phyloP scores from a whole-genome alignment of 768 basidiomycete species.

The Dioszegia aurantiaca region DNA sequence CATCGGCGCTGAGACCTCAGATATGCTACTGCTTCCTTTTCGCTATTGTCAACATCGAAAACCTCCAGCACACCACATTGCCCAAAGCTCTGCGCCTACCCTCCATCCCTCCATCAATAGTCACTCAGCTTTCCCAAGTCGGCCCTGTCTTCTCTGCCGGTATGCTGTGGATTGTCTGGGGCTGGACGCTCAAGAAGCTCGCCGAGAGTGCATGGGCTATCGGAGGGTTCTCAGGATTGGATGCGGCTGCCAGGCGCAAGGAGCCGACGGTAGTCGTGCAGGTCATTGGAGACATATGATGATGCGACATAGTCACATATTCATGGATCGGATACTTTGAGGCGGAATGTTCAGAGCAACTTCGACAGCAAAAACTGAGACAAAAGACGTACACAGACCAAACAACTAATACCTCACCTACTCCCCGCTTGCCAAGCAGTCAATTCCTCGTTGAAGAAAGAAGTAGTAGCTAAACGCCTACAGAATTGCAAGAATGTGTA shows the following conservation, averaged over 20 bases:
- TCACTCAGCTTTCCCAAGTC: conserved; percentile 61
- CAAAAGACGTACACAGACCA: too few relatives aligned
- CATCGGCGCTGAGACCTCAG: conserved; percentile 47
- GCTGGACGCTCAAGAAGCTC: conserved; percentile 82
- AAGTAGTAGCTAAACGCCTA: background rate
- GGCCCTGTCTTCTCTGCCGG: conserved; percentile 62
- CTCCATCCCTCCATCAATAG: conserved; percentile 55
- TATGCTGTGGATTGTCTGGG: conserved; percentile 76
- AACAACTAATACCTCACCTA: background rate
- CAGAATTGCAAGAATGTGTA: conserved; percentile 6
- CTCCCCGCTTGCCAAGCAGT: background rate
- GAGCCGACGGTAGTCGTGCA: background rate
- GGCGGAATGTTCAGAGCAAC: too few relatives aligned
- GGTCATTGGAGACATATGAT: background rate
- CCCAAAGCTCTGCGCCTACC: conserved; percentile 79
- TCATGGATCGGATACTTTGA: too few relatives aligned
- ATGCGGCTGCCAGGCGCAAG: background rate
- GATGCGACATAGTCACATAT: background rate
- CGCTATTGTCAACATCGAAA: conserved; percentile 65
- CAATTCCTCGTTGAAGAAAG: background rate
- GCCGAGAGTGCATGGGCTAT: conserved; percentile 73
- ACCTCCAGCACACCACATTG: conserved; percentile 51
- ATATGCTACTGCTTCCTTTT: conserved; percentile 61
- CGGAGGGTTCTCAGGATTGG: conserved; percentile 25
- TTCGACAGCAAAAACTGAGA: too few relatives aligned